These are phyloP conservation scores for Blastobotrys raffinosifermentans DNA, from an alignment of 1,139 yeast genomes.

Conservation along the genomic window DNA sequence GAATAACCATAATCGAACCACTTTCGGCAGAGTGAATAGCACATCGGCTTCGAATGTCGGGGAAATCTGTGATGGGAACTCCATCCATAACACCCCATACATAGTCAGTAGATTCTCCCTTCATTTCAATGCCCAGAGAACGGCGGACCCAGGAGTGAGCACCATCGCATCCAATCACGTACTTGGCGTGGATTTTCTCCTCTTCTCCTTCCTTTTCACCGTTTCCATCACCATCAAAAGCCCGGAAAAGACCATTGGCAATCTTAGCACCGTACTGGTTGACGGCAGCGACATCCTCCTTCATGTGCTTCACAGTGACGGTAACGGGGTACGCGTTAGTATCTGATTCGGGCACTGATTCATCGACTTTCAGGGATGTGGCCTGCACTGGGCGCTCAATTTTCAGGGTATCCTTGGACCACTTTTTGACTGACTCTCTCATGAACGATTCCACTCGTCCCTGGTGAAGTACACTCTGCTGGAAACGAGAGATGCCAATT, in stretches of 20 bases:
- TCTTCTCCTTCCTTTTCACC: conserved; percentile 9
- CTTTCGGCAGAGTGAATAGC: conserved; percentile 34
- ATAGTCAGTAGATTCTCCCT: conserved; percentile 36
- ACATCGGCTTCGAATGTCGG: conserved; percentile 35
- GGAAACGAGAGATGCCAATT: conserved; percentile 33
- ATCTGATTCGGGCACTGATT: conserved; percentile 17
- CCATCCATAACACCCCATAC: conserved; percentile 39
- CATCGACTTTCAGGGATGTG: conserved; percentile 26
- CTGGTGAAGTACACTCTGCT: conserved; percentile 34
- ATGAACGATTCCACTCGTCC: conserved; percentile 34
- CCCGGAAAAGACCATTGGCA: conserved; percentile 33
- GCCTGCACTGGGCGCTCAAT: conserved; percentile 34
- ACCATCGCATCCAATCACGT: conserved; percentile 37
- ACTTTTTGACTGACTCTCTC: conserved; percentile 28
- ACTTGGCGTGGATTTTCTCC: conserved; percentile 30
- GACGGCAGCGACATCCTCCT: conserved; percentile 22
- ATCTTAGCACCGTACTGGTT: conserved; percentile 28
- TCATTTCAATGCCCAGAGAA: conserved; percentile 29
- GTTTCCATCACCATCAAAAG: conserved; percentile 31
- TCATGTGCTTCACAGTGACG: conserved; percentile 25
- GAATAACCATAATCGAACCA: conserved; percentile 36
- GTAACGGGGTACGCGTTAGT: conserved; percentile 31
- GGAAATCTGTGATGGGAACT: conserved; percentile 36
- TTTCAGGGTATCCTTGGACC: conserved; percentile 23
- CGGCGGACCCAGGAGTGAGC: conserved; percentile 38